phyloP scores from a whole-genome alignment of 2,329 filamentous ascomycete genomes.

The Penicillium hesseltinei region DNA sequence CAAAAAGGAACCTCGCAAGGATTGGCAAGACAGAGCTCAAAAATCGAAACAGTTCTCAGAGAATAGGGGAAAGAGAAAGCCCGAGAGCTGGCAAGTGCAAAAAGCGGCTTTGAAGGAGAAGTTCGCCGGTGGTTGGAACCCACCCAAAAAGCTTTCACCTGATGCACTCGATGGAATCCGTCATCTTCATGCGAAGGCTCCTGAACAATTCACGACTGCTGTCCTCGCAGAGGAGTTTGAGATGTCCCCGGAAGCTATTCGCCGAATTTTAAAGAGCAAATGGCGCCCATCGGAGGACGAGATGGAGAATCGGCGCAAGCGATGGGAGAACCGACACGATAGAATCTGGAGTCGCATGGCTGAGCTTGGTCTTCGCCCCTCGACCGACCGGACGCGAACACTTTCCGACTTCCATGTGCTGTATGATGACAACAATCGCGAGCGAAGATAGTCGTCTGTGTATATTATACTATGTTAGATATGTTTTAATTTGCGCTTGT shows the following conservation, averaged over 20 bases:
- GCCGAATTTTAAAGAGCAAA: slow-evolving; percentile 70
- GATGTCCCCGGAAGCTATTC: slow-evolving; percentile 81
- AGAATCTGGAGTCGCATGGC: slow-evolving; percentile 48
- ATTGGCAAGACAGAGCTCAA: slow-evolving; percentile 8
- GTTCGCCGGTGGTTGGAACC: slow-evolving; percentile 75
- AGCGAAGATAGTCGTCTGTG: neutral
- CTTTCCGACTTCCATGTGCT: slow-evolving; percentile 28
- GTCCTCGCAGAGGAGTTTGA: slow-evolving; percentile 76
- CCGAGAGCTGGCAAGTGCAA: slow-evolving; percentile 68
- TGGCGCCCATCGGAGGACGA: slow-evolving; percentile 45
- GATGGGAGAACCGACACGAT: slow-evolving; percentile 48
- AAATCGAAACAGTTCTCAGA: slow-evolving; percentile 13
- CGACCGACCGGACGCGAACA: slow-evolving; percentile 43
- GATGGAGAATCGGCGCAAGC: slow-evolving; percentile 38
- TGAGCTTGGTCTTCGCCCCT: slow-evolving; percentile 56
- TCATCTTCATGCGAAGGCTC: slow-evolving; percentile 73
- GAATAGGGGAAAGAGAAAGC: slow-evolving; percentile 33
- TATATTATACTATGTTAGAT: neutral
- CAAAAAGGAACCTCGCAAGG: slow-evolving; percentile 2
- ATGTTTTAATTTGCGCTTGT: neutral
- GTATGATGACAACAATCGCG: slow-evolving; percentile 23
- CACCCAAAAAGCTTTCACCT: slow-evolving; percentile 82
- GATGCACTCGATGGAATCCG: slow-evolving; percentile 90
- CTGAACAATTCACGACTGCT: slow-evolving; percentile 71
- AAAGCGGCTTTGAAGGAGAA: slow-evolving; percentile 74